Percentiles rank a stretch among this genome's conserved stretches.
Conservation (phyloP, 768 basidiomycete species). For the Astraeus odoratus region DNA sequence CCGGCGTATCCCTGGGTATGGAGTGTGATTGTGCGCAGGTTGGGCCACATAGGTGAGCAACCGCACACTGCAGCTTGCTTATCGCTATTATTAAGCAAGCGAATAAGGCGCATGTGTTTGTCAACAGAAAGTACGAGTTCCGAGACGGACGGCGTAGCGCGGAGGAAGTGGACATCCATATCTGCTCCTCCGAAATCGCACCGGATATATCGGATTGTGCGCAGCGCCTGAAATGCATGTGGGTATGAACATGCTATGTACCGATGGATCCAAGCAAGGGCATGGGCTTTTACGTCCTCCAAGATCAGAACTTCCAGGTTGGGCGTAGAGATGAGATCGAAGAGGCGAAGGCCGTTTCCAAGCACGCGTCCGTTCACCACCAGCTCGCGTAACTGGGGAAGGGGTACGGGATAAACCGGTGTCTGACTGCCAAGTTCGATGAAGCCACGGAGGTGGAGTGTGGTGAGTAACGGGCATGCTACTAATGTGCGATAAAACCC, state of each 20-base stretch:
- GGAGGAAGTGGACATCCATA: constrained; percentile 26
- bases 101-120: constrained; percentile 22
- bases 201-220: constrained; percentile 20
- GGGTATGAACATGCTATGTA: constrained; percentile 22
- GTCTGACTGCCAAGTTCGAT: constrained; percentile 19
- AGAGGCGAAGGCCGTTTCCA: constrained; percentile 23
- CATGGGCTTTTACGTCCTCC: constrained; percentile 23
- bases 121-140: constrained; percentile 27
- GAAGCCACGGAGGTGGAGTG: constrained; percentile 25
- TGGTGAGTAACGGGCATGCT: constrained; percentile 15
- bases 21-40: constrained; percentile 19
- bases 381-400: constrained; percentile 24
- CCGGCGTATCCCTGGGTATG: constrained; percentile 25
- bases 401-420: constrained; percentile 15
- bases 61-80: constrained; percentile 25
- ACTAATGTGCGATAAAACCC: constrained; percentile 16
- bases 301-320: constrained; percentile 26
- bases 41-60: constrained; percentile 24
- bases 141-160: constrained; percentile 24
- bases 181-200: constrained; percentile 25
- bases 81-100: constrained; percentile 28
- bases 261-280: constrained; percentile 23
- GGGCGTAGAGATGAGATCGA: constrained; percentile 26
- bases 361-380: constrained; percentile 25
- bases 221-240: constrained; percentile 23